Evolutionary conservation across 768 basidiomycete species (phyloP).

Genomic region (Hemileccinum rubropunctum): DNA sequence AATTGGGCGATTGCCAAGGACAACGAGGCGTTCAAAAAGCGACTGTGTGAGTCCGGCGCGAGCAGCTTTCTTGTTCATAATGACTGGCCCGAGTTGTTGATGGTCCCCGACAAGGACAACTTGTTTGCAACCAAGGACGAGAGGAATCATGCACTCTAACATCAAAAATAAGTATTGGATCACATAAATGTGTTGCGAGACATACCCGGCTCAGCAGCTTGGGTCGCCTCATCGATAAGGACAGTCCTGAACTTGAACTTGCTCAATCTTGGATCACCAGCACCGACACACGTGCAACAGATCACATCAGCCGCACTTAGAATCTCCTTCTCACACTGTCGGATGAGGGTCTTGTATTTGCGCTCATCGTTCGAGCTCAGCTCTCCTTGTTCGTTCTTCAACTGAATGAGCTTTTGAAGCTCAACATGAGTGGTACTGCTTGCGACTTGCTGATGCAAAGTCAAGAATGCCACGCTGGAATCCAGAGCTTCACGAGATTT

Average conservation of each 20-base stretch:
- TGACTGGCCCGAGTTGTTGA: conserved; percentile 95
- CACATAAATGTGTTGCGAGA: neutral
- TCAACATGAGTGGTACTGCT: conserved; percentile 96
- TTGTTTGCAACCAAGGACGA: conserved; percentile 97
- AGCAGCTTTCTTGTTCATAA: conserved; percentile 99
- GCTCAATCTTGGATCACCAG: conserved; percentile 92
- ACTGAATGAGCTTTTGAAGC: conserved; percentile 94
- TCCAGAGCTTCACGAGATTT: conserved; percentile 98
- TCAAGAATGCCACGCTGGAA: conserved; percentile 91
- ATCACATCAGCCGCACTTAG: conserved; percentile 94
- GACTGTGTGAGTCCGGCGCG: conserved; percentile 98
- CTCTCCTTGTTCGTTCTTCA: conserved; percentile 98
- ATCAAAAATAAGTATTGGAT: conserved; percentile 9
- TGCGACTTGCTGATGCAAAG: conserved; percentile 95
- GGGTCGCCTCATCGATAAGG: conserved; percentile 97
- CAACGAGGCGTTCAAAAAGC: conserved; percentile 94
- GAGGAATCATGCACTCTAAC: conserved; percentile 97
- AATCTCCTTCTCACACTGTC: conserved; percentile 98
- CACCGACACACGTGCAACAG: conserved; percentile 97
- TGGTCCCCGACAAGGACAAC: conserved; percentile 98
- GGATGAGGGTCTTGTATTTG: conserved; percentile 94
- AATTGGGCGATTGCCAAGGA: conserved; percentile 94
- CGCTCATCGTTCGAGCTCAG: conserved; percentile 94
- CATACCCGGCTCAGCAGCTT: conserved; percentile 93
- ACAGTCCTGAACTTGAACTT: conserved; percentile 99